A percentile compares a stretch with the other conserved stretches of the same genome.
Conservation (phyloP, 148 eudicot genomes). For the Fagopyrum tataricum region DNA sequence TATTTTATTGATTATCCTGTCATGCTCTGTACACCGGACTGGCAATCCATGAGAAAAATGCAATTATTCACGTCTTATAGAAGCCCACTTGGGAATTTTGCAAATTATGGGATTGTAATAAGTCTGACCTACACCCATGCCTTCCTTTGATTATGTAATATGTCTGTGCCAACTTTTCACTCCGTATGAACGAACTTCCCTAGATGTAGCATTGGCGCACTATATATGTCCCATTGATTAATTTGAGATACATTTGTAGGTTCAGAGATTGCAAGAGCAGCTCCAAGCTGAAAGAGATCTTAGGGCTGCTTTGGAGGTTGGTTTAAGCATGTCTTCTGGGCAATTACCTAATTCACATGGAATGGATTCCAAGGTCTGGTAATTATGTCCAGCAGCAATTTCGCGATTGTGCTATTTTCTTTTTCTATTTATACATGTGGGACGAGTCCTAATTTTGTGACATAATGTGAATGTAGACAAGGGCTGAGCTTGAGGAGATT, state of each 20-base stretch:
- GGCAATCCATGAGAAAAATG: not conserved
- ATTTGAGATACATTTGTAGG: slow-evolving; percentile 32
- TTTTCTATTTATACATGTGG: not conserved
- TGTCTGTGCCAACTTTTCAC: not conserved
- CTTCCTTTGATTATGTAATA: not conserved
- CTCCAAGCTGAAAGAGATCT: slow-evolving; percentile 97
- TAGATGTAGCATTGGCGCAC: not conserved
- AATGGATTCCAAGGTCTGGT: slow-evolving; percentile 86
- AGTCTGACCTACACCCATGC: not conserved
- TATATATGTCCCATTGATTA: not conserved
- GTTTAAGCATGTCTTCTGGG: slow-evolving; percentile 94
- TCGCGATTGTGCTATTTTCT: not conserved
- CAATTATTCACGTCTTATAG: not conserved
- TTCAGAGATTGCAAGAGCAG: slow-evolving; percentile 95
- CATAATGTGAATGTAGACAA: slow-evolving; percentile 47
- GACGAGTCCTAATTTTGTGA: not conserved
- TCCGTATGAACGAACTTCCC: not conserved
- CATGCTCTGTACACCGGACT: not conserved
- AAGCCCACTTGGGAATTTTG: not conserved
- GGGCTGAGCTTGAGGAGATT: slow-evolving; percentile 99
- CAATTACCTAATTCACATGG: slow-evolving; percentile 70
- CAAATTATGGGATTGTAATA: not conserved
- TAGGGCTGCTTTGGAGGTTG: slow-evolving; percentile 95
- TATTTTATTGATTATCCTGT: not conserved
- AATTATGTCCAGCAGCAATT: not conserved